A percentile compares a stretch with the other conserved stretches of the same genome.
Evolutionary conservation across 2,329 filamentous ascomycete genomes (phyloP).

Genomic region (Aspergillus costaricaensis): DNA sequence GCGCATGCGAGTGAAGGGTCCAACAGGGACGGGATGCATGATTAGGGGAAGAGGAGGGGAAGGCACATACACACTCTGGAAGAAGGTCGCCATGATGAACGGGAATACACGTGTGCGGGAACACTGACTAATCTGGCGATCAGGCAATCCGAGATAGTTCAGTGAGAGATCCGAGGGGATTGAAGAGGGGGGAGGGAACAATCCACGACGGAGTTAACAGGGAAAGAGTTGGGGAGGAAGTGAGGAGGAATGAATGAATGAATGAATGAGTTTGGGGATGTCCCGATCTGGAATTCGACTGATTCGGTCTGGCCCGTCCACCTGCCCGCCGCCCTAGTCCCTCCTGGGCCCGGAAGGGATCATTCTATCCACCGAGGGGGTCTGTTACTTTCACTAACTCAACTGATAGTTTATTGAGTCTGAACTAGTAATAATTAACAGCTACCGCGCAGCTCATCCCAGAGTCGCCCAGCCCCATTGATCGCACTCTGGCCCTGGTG

Average conservation of each 20-base stretch:
- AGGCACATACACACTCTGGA: conserved; percentile 52
- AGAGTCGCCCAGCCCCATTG: background rate
- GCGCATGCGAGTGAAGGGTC: conserved; percentile 28
- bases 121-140: background rate
- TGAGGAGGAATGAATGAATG: conserved; percentile 8
- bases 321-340: conserved; percentile 25
- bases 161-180: background rate
- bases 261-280: conserved; percentile 3
- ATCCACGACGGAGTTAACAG: background rate
- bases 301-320: conserved; percentile 25
- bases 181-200: conserved; percentile 4
- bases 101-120: background rate
- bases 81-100: conserved; percentile 49
- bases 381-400: background rate
- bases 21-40: conserved; percentile 24
- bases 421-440: no score
- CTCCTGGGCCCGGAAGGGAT: conserved; percentile 27
- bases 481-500: background rate
- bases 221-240: conserved; percentile 3
- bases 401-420: no score
- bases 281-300: background rate
- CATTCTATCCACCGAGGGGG: conserved; percentile 17
- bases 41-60: conserved; percentile 12
- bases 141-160: background rate
- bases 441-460: no score